phyloP scores from a whole-genome alignment of 1,284 basidiomycete genomes.

The Tremellales sp. region DNA sequence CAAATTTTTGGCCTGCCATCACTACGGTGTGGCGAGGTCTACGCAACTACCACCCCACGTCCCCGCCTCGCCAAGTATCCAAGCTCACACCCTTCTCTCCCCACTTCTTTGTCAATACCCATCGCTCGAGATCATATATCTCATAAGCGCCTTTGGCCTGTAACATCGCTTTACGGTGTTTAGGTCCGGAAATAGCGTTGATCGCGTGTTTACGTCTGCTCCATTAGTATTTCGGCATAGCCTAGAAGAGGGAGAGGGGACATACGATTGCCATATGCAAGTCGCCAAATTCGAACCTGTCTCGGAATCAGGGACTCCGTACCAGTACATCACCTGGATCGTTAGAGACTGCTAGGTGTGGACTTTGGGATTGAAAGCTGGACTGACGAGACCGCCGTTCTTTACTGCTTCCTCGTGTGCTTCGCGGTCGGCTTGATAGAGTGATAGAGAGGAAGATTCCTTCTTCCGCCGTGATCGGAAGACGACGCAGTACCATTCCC shows the following conservation, averaged over 20 bases:
- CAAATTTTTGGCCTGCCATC: too few species aligned
- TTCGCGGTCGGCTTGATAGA: constrained; percentile 76
- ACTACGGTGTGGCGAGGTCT: neutral
- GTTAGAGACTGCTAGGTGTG: too few species aligned
- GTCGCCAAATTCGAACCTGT: constrained; percentile 84
- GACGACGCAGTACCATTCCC: constrained; percentile 86
- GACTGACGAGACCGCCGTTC: constrained; percentile 68
- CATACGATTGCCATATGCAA: constrained; percentile 75
- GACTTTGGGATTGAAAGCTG: too few species aligned
- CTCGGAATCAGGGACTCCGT: constrained; percentile 67
- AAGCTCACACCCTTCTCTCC: constrained; percentile 59
- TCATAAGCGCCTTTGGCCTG: constrained; percentile 74
- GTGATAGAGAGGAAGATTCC: constrained; percentile 48
- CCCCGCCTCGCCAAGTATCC: constrained; percentile 59
- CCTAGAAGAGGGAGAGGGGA: neutral
- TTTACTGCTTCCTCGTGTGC: constrained; percentile 87
- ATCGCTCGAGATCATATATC: constrained; percentile 70
- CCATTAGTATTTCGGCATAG: neutral
- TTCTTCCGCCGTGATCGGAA: constrained; percentile 73
- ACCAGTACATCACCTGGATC: constrained; percentile 94
- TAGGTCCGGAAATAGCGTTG: constrained; percentile 70
- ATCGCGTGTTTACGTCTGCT: constrained; percentile 69
- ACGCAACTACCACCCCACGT: constrained; percentile 61
- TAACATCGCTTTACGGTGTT: constrained; percentile 75
- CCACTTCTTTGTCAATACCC: constrained; percentile 61